phyloP scores from a whole-genome alignment of 345 rosid species.

The Brassica napus region DNA sequence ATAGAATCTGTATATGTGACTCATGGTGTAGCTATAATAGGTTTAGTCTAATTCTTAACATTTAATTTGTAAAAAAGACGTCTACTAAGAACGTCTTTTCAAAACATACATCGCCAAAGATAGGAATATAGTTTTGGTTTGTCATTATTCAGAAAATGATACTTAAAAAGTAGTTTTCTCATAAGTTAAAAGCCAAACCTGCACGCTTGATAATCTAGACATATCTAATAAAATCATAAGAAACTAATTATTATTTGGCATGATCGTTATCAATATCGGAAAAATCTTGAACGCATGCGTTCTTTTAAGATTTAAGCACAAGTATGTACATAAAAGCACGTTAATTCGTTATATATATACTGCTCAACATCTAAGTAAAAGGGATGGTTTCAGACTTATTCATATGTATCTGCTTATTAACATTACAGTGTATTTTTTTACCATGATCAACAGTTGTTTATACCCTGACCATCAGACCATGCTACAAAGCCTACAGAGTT shows the following conservation, averaged over 20 bases:
- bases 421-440: not conserved
- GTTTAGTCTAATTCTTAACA: not conserved
- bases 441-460: not conserved
- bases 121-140: not conserved
- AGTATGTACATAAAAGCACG: not conserved
- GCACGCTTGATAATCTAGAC: conserved; percentile 11
- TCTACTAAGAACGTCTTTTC: not conserved
- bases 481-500: not conserved
- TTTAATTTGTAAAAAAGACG: not conserved
- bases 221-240: not conserved
- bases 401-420: not conserved
- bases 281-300: not conserved
- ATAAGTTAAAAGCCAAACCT: not conserved
- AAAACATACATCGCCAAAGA: not conserved
- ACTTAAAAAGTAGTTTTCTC: not conserved
- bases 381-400: not conserved
- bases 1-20: not conserved
- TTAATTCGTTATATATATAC: too few relatives aligned
- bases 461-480: not conserved
- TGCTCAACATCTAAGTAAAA: not conserved
- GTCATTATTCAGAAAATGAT: not conserved
- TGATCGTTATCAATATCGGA: conserved; percentile 1
- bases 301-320: not conserved
- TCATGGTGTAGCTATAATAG: conserved; percentile 7
- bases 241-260: not conserved